Evolutionary conservation across 1,284 basidiomycete genomes (phyloP), one percentile per base, ranked within the genome.

Genomic region (Ganoderma boninense): DNA sequence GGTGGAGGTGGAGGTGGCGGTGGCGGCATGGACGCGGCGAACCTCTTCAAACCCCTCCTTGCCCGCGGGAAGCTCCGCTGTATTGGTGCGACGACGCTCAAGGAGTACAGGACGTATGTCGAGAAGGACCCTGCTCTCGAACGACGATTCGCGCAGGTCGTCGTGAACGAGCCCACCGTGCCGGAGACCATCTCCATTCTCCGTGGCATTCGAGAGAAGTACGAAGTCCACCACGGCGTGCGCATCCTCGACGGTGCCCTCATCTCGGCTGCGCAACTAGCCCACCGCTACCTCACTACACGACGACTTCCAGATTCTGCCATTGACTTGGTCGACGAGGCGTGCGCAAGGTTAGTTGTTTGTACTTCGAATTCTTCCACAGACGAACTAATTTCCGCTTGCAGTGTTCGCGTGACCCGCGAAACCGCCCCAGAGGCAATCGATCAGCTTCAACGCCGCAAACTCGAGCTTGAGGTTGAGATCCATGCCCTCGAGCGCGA

Each of bases 381-480:
- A 20, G 23, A 16, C 20, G 2, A 10, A n/a, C 59, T 64, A 26
- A 69, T 61, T 65, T 77, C 71, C 29, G 71, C 67, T 64, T 73
- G 59, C 77, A 89, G 91, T 79, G 97, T 97, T 62, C 93, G 97
- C 71, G 95, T 99, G 43, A 96, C 95, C 29, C 91, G 96, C 46
- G 97, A 99, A 83, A 99, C 97, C 0, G 90, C 95, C 69, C 97
- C 97, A 0, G 97, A 99, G 83, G 94, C 90, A 2, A 95, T 99
- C 77, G 97, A 99, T 82, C 92, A 93, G 76, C 88, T 99, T n/a
- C 95, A 98, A 80, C 91, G 97, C 43, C 89, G 89, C 70, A 97
- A 96, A 81, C 90, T 99, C 57, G 95, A 98, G 78, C 88, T 99
- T 62, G 95, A 99, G 80, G 94, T 99, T 49, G 97, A 98, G 80